Conservation (phyloP, 768 basidiomycete species). For the Paxillus involutus region DNA sequence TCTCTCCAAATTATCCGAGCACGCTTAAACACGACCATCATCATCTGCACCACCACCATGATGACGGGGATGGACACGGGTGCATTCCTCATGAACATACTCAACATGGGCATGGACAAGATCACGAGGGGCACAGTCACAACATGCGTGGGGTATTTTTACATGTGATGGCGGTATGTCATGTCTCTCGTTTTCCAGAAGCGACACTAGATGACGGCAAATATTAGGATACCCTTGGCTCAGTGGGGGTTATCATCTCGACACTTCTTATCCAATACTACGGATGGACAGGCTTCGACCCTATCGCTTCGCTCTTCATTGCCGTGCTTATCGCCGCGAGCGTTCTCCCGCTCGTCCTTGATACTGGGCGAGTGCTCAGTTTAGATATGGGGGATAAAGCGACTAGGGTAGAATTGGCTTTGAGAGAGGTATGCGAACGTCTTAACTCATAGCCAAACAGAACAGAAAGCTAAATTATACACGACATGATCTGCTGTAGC, state of each 20-base stretch:
- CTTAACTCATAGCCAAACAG: neutral
- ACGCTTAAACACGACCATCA: conserved; percentile 51
- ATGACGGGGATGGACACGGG: conserved; percentile 27
- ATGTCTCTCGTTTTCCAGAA: conserved; percentile 6
- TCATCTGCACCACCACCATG: conserved; percentile 27
- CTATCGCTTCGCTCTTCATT: conserved; percentile 96
- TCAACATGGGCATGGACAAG: conserved; percentile 51
- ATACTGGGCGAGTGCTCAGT: conserved; percentile 85
- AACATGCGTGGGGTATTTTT: conserved; percentile 99
- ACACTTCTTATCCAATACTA: conserved; percentile 94
- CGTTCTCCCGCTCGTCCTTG: conserved; percentile 92
- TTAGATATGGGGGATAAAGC: conserved; percentile 78
- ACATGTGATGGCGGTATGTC: conserved; percentile 89
- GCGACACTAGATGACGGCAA: conserved; percentile 8
- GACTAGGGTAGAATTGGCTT: conserved; percentile 51
- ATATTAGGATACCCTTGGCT: conserved; percentile 86
- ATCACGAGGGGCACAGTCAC: conserved; percentile 87
- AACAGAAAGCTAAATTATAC: neutral
- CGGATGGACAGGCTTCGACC: conserved; percentile 99
- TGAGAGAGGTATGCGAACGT: conserved; percentile 54
- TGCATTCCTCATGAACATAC: conserved; percentile 43
- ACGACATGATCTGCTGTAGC: conserved; percentile 39
- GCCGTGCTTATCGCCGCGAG: conserved; percentile 93
- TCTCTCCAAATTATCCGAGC: conserved; percentile 63
- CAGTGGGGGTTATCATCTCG: conserved; percentile 96